Base-by-base conservation (phyloP, 1,284 basidiomycete genomes). In the Rhodotorula sp. region DNA sequence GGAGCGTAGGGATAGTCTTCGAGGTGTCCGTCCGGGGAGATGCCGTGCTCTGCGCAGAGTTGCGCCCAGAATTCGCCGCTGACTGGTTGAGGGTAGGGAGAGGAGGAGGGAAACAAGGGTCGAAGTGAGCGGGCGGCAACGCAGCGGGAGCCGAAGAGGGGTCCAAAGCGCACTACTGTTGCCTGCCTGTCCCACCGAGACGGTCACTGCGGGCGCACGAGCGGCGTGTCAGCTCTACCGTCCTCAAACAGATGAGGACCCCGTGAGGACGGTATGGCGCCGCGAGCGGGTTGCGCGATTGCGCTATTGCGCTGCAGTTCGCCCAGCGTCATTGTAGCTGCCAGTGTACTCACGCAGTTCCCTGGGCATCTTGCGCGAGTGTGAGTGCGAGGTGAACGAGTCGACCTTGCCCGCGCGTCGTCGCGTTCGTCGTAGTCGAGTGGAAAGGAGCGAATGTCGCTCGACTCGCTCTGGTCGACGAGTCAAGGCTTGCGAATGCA, bases 51-150 rank as follows among this genome's bases (percentile, higher is more conserved):
- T 26, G 91, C 90, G 76, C 94, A 97, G 31, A 97, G 86, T 64
- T 93, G 89, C 77, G 95, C 92, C 94, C 93, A 97, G 82, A 91
- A 97, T 73, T 91, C 89, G 66, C 90, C 88, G 62, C 90, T 90
- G 88, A 93, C 91, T 91, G 77, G 77, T 48, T 4, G 9, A 5
- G 1, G 0, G 4, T 4, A 26, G 50, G 50, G 50, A 51, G 50
- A 51, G 24, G 24, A 51, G 10, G 44, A 15, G 30, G 22, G 55
- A 30, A 37, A 31, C 18, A 16, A 9, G 4, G 11, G 22, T 24
- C 37, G 46, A 31, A 31, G 40, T 11, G 24, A 24, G 8, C 26
- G 22, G 16, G 20, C 40, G 37, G 46, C 5, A 0, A 40, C 28
- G 51, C 11, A 47, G 31, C 31, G 34, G 24, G 44, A 26, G 37